phyloP scores from a whole-genome alignment of 2,329 filamentous ascomycete species.

The Diatrype stigma region DNA sequence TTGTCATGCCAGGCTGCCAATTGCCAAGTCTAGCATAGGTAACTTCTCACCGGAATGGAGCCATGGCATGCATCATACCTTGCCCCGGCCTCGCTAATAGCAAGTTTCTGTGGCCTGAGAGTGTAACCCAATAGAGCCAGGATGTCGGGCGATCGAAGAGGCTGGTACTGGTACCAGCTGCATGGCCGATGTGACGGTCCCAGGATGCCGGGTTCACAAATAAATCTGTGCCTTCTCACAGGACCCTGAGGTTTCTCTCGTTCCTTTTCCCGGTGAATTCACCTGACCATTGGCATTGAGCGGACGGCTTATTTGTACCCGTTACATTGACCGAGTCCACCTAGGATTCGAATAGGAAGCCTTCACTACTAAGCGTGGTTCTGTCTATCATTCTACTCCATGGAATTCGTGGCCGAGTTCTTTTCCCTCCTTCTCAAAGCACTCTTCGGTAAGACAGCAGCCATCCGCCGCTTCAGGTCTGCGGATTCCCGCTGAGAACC shows the following conservation, averaged over 20 bases:
- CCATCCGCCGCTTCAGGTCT: constrained; percentile 1
- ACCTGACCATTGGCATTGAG: too few relatives aligned
- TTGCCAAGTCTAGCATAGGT: neutral
- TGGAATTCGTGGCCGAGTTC: constrained; percentile 19
- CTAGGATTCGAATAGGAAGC: neutral
- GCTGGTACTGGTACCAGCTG: neutral
- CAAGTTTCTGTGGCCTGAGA: neutral
- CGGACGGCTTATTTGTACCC: neutral
- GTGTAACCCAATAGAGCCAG: neutral
- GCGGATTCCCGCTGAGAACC: neutral
- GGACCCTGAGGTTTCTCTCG: neutral
- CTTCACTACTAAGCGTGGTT: constrained; percentile 1
- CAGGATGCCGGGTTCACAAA: neutral
- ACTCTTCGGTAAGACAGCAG: constrained; percentile 7
- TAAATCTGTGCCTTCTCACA: neutral
- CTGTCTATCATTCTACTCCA: constrained; percentile 4
- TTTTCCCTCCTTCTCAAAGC: constrained; percentile 18
- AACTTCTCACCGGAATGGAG: neutral
- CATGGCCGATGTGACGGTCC: neutral
- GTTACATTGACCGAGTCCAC: constrained; percentile 1
- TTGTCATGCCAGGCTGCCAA: neutral
- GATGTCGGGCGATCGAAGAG: neutral
- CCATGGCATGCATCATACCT: neutral
- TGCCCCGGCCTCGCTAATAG: neutral
- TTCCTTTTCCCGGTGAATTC: too few relatives aligned